These are phyloP conservation scores for Ormosia emarginata DNA, from an alignment of 306 rosid genomes.

Conservation along the genomic window DNA sequence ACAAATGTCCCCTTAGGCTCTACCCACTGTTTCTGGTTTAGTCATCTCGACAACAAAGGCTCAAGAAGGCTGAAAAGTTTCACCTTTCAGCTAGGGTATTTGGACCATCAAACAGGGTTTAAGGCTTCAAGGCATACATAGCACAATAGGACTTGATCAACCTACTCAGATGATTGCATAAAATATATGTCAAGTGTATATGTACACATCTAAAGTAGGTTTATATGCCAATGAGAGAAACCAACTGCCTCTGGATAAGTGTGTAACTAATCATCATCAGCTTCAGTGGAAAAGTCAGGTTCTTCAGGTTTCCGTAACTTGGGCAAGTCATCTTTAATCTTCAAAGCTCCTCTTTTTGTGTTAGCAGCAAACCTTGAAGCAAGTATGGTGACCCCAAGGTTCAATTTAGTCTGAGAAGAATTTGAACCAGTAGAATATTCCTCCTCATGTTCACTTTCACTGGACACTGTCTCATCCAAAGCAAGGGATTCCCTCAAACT, in stretches of 20 bases:
- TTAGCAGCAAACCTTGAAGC: slow-evolving; percentile 96
- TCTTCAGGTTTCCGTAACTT: slow-evolving; percentile 83
- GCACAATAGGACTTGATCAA: background rate
- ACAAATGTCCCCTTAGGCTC: too few species aligned
- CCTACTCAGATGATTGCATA: slow-evolving; percentile 11
- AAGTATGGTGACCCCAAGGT: slow-evolving; percentile 73
- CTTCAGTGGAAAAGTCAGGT: slow-evolving; percentile 81
- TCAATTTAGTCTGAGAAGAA: slow-evolving; percentile 60
- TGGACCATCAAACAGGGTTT: background rate
- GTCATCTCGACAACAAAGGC: too few species aligned
- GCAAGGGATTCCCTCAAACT: slow-evolving; percentile 51
- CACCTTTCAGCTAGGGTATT: background rate
- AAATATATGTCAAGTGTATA: background rate
- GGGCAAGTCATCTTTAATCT: slow-evolving; percentile 82
- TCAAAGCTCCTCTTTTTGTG: slow-evolving; percentile 78
- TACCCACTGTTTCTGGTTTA: too few species aligned
- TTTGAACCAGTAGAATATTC: slow-evolving; percentile 41
- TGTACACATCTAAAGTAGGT: background rate
- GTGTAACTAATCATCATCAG: slow-evolving; percentile 50
- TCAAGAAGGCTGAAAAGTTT: too few species aligned
- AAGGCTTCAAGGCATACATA: background rate
- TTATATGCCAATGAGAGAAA: background rate
- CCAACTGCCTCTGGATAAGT: background rate
- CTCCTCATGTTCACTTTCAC: slow-evolving; percentile 38
- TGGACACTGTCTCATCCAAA: slow-evolving; percentile 32